phyloP scores from a whole-genome alignment of 345 rosid species.

The Turnera subulata region DNA sequence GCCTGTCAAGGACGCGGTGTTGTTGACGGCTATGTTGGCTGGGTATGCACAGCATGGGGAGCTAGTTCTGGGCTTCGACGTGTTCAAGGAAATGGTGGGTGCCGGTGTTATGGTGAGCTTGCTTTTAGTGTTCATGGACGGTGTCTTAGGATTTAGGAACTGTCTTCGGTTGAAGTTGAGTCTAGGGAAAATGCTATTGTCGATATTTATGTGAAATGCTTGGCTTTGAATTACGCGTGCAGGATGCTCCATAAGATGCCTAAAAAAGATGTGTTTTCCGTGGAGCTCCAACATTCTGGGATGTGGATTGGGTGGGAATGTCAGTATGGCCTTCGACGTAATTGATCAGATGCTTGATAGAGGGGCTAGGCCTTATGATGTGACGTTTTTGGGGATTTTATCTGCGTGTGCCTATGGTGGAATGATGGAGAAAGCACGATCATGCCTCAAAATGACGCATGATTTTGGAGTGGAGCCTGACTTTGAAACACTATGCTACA shows the following conservation, averaged over 20 bases:
- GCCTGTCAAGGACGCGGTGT: conserved; percentile 43
- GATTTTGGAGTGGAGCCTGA: conserved; percentile 35
- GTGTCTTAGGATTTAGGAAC: conserved; percentile 51
- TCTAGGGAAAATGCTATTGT: conserved; percentile 51
- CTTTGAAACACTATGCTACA: conserved; percentile 50
- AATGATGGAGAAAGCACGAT: conserved; percentile 39
- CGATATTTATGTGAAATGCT: conserved; percentile 56
- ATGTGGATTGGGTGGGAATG: conserved; percentile 48
- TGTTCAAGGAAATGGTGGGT: conserved; percentile 43
- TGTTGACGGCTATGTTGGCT: conserved; percentile 59
- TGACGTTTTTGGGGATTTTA: conserved; percentile 64
- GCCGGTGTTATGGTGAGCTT: conserved; percentile 50
- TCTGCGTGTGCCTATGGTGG: conserved; percentile 67
- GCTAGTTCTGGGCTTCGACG: conserved; percentile 33
- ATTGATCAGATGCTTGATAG: conserved; percentile 37
- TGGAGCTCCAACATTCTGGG: conserved; percentile 67
- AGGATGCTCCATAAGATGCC: conserved; percentile 37
- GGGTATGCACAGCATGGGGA: conserved; percentile 61
- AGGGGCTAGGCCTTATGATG: conserved; percentile 43
- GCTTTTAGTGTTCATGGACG: conserved; percentile 58
- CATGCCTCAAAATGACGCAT: conserved; percentile 38
- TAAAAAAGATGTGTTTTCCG: conserved; percentile 47
- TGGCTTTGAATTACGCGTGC: conserved; percentile 28
- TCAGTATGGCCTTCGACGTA: conserved; percentile 27
- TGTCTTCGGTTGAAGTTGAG: conserved; percentile 39